Evolutionary conservation across 2,329 filamentous ascomycete genomes (phyloP).

Genomic region (Sporothrix variecibatus): DNA sequence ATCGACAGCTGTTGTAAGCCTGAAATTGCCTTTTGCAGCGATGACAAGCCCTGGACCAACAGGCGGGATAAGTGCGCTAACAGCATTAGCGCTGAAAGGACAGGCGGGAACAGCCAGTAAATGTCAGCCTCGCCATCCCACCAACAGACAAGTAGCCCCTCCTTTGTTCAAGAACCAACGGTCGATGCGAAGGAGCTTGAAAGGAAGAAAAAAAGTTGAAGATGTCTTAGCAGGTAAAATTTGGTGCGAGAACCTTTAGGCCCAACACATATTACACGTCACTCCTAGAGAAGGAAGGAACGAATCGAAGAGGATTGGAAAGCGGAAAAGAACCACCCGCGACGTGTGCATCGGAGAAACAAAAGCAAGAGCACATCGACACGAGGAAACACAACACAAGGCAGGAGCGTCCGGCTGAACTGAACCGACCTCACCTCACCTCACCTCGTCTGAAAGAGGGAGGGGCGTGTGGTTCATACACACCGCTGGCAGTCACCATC

Average conservation of each 20-base stretch:
- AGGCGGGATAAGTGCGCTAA: background rate
- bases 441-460: background rate
- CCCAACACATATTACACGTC: background rate
- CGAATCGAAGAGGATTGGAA: background rate
- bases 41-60: background rate
- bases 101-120: background rate
- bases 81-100: background rate
- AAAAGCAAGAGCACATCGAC: background rate
- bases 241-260: background rate
- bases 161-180: background rate
- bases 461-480: background rate
- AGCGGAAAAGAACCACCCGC: background rate
- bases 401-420: background rate
- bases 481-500: background rate
- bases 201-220: background rate
- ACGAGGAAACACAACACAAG: background rate
- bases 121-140: conserved; percentile 9
- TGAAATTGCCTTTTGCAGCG: conserved; percentile 26
- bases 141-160: background rate
- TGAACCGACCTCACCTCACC: background rate
- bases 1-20: conserved; percentile 39
- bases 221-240: background rate
- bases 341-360: background rate
- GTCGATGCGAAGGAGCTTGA: background rate
- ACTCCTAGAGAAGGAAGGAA: background rate